phyloP scores from a whole-genome alignment of 2,329 filamentous ascomycete species.

The Pseudogymnoascus sp. region DNA sequence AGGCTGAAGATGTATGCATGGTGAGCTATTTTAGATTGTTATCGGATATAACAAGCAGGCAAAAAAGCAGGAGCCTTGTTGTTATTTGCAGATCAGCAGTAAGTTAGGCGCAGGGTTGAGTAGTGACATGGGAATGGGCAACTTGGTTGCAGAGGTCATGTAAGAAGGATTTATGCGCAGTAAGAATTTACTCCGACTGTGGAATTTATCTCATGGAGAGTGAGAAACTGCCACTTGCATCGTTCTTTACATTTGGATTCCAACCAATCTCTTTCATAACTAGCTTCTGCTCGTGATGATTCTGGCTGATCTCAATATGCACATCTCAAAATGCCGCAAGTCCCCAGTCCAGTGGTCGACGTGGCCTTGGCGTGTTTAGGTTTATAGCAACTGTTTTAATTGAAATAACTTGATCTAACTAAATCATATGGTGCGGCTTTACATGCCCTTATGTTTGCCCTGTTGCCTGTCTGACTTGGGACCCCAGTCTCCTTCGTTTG shows the following conservation, averaged over 20 bases:
- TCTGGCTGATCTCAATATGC: constrained; percentile 1
- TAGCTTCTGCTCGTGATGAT: neutral
- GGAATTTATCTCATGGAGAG: neutral
- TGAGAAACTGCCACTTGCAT: neutral
- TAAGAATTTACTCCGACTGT: neutral
- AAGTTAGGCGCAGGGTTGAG: neutral
- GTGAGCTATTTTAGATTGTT: neutral
- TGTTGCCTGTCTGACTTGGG: too few species aligned
- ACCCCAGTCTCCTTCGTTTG: too few species aligned
- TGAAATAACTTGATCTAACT: neutral
- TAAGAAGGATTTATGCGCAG: neutral
- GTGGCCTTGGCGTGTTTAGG: constrained; percentile 33
- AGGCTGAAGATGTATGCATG: neutral
- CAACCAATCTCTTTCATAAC: neutral
- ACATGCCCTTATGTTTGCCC: too few species aligned
- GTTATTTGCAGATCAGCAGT: neutral
- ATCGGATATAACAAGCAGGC: neutral
- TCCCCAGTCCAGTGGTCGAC: constrained; percentile 29
- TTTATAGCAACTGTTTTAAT: constrained; percentile 25
- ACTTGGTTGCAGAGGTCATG: neutral
- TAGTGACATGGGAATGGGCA: neutral
- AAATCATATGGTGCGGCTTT: too few species aligned
- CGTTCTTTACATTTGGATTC: neutral
- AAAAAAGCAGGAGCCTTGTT: neutral
- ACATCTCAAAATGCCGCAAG: constrained; percentile 19